Conservation (phyloP, 805 yeast species). For the Schizosaccharomyces cryophilus region DNA sequence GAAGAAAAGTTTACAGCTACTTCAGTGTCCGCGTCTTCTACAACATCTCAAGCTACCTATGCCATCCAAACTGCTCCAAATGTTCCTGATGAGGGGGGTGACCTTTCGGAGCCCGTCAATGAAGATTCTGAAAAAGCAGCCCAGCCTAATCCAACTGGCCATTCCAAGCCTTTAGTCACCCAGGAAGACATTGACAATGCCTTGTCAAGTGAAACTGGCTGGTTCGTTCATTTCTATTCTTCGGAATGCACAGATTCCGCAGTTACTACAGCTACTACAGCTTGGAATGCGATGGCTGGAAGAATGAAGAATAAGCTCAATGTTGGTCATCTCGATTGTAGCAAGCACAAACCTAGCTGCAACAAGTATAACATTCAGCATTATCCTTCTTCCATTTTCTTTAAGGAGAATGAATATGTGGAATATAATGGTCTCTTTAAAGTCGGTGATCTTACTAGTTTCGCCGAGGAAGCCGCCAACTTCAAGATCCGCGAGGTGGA, state of each 20-base stretch:
- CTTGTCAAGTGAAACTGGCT: conserved; percentile 13
- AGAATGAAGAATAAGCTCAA: conserved; percentile 14
- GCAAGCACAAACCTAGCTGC: conserved; percentile 14
- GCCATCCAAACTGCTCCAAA: conserved; percentile 4
- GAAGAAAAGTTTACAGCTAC: background rate
- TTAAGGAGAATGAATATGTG: conserved; percentile 11
- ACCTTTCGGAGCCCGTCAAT: background rate
- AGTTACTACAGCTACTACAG: conserved; percentile 16
- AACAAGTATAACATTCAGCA: conserved; percentile 12
- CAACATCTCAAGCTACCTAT: conserved; percentile 4
- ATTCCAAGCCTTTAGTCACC: conserved; percentile 12
- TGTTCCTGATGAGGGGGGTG: background rate
- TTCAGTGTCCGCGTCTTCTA: conserved; percentile 1
- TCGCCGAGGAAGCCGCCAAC: conserved; percentile 14
- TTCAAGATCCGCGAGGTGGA: conserved; percentile 13
- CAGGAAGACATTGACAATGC: conserved; percentile 12
- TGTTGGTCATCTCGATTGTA: conserved; percentile 20
- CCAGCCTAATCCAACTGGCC: conserved; percentile 15
- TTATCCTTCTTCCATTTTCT: conserved; percentile 12
- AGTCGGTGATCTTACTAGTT: conserved; percentile 14
- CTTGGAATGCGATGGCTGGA: conserved; percentile 16
- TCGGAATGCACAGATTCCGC: conserved; percentile 19
- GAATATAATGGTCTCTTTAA: conserved; percentile 14
- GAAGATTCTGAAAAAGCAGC: background rate
- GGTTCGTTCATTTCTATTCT: conserved; percentile 19